Evolutionary conservation across 192 early-diverging fungal species (phyloP), one percentile per base, ranked within the genome.

Genomic region (Coemansia sp.): DNA sequence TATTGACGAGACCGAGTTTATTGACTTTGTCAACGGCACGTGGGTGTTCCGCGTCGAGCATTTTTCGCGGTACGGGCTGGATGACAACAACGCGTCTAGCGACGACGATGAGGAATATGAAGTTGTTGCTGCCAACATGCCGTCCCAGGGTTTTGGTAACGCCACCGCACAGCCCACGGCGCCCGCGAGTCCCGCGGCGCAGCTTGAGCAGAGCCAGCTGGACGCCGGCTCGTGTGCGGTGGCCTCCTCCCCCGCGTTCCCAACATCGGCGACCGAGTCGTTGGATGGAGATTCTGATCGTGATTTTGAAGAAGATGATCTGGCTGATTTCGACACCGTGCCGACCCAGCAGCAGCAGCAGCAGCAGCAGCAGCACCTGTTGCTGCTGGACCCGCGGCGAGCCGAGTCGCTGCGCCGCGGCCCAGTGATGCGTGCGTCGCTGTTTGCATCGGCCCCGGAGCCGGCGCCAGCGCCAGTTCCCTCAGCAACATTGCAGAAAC

Each of bases 1-100:
- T 3, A 83, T 90, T n/a, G 62, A 79, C 17, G 88, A 88, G 30
- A 95, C 91, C 1, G 72, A 82, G 37, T 93, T 95, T 68, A 63
- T 92, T 15, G 84, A 82, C 31, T 99, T 81, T 35, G 63, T 78
- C 8, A 83, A 84, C 13, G 93, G 94, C 17, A 81, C 79, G 0
- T 99, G 97, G 97, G 85, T 72, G n/a, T 99, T 99, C 74, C 62
- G 80, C 13, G 96, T 99, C 7, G 80, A 92, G 52, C 88, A 93
- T 58, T 89, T 89, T 71, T 88, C 83, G 54, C 71, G 79, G 39
- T 95, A 95, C 60, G 91, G 90, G 8, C 62, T 95, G 51, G 80
- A 81, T 33, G 84, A 87, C 36, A 84, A 84, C 19, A 80, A 85
- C 18, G 82, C 82, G 17, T 74, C 82, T 15, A 86, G 84, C 8